Conservation (phyloP, 306 rosid genomes). For the Crotalaria pallida region DNA sequence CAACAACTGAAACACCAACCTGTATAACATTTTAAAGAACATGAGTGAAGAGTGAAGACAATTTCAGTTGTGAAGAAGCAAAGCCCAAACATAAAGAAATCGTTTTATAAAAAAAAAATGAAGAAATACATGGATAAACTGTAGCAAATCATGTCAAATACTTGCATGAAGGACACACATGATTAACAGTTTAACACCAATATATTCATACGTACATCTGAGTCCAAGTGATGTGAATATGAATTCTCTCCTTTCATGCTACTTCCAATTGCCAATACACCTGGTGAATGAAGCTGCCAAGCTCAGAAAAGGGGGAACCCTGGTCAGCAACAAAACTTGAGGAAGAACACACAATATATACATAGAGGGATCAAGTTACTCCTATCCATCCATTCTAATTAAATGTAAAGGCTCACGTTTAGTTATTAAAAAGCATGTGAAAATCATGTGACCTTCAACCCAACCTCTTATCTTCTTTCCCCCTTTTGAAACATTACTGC, state of each 20-base stretch:
- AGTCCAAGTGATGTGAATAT: constrained; percentile 95
- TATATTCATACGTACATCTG: constrained; percentile 59
- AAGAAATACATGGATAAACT: constrained; percentile 2
- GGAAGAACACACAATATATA: background rate
- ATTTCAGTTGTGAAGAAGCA: background rate
- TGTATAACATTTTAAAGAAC: constrained; percentile 24
- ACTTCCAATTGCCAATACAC: constrained; percentile 94
- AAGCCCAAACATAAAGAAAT: background rate
- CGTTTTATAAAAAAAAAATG: no score
- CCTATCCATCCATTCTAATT: no score
- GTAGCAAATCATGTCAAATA: background rate
- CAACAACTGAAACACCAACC: constrained; percentile 98
- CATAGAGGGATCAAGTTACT: no score
- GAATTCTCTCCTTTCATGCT: constrained; percentile 98
- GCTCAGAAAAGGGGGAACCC: constrained; percentile 24
- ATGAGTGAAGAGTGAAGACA: constrained; percentile 14
- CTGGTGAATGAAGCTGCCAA: constrained; percentile 92
- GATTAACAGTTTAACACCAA: background rate
- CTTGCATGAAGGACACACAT: background rate
- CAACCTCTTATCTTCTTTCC: no score
- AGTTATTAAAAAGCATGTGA: no score
- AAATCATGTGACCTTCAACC: no score
- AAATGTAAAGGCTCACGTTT: no score
- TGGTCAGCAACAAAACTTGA: constrained; percentile 28
- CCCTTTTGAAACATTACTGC: no score